Evolutionary conservation across 176 grass and related monocot species (phyloP), one percentile per base, ranked within the genome.

Genomic region (Puccinellia tenuiflora): DNA sequence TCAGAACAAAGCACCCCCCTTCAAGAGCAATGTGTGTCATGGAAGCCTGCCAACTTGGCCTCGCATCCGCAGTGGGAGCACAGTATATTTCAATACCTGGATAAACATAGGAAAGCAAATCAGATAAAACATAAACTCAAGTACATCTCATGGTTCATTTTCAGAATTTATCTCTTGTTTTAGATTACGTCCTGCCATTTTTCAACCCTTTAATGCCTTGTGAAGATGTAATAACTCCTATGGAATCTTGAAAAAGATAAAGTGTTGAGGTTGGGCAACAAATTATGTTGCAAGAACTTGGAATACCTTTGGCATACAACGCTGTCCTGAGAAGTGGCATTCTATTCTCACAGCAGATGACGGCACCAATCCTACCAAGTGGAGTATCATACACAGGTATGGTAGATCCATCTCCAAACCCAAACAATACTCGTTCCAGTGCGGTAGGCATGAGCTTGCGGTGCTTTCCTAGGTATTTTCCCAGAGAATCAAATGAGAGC

Each of bases 51-150:
- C 96, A 96, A 42, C 83, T 88, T 77, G 85, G 80, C 88, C 57
- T 73, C 17, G 4, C 62, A 76, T 99, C 91, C 74, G 71, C 93
- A 63, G 93, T 96, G 48, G 93, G 91, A 35, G 93, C 96, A 92
- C 96, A 99, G 37, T 99, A 99, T 92, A 99, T 96, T 83, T 96
- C 69, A 72, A 99, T 9, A 87, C 96, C 96, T 99, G 62, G 37
- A 90, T 37, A 61, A 79, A 51, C 64, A 85, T 76, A 75, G 39
- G 28, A 81, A n/a, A n/a, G 9, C 33, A 77, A 35, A 78, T n/a
- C 25, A 34, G 35, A 16, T 10, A 40, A 76, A 77, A 81, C 30
- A 77, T 45, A 20, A 87, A 83, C 38, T 47, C 50, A 28, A 28
- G 53, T 53, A 45, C 34, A 77, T 53, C 60, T n/a, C 31, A 81